Conservation (phyloP, 352 stramenopile genomes). For the Pythium aquatile region DNA sequence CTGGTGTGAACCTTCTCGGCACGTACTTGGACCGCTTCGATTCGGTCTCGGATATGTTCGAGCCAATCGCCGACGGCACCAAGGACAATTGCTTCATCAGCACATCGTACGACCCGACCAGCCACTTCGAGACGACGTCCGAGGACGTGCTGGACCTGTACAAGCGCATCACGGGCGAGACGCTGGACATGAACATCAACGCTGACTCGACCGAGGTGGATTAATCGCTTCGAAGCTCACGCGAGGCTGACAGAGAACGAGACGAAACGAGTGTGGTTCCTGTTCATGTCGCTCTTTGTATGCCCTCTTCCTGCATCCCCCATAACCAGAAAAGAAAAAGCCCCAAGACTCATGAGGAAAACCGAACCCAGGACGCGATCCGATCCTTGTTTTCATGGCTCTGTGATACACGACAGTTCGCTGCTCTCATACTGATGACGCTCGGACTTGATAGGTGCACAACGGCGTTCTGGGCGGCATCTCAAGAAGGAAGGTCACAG, state of each 20-base stretch:
- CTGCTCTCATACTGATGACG: conserved; percentile 1
- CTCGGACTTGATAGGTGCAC: neutral
- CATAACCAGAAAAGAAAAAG: neutral
- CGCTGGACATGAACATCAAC: conserved; percentile 98
- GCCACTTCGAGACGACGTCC: conserved; percentile 97
- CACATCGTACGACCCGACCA: conserved; percentile 89
- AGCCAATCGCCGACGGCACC: conserved; percentile 89
- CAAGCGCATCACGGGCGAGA: conserved; percentile 97
- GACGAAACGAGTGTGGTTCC: neutral
- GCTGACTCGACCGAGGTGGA: conserved; percentile 94
- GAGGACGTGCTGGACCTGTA: conserved; percentile 97
- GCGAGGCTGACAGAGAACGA: neutral
- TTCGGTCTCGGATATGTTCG: conserved; percentile 93
- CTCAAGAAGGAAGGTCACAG: neutral
- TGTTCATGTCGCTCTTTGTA: conserved; percentile 4
- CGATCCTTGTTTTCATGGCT: conserved; percentile 3
- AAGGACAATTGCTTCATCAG: conserved; percentile 98
- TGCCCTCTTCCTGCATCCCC: neutral
- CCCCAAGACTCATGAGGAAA: neutral
- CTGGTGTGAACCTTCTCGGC: conserved; percentile 95
- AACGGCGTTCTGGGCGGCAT: neutral
- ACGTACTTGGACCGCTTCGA: conserved; percentile 97
- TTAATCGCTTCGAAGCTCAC: conserved; percentile 8
- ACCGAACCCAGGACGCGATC: conserved; percentile 1
- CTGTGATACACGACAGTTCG: neutral